phyloP scores from a whole-genome alignment of 1,139 yeast genomes.

The Yamadazyma jaroonii region DNA sequence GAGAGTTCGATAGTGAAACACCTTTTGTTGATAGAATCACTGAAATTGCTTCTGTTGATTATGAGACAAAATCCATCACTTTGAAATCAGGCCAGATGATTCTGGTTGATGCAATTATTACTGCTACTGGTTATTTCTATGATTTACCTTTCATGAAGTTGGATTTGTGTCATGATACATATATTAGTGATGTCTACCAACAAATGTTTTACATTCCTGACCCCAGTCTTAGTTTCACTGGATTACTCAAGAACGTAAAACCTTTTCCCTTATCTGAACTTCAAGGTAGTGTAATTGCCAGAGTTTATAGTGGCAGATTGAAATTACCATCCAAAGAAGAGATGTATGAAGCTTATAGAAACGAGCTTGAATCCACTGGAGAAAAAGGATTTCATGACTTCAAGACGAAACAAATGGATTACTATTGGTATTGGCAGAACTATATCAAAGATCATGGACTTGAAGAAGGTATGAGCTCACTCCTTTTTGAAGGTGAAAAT shows the following conservation, averaged over 20 bases:
- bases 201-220: conserved; percentile 45
- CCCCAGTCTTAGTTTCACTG: conserved; percentile 38
- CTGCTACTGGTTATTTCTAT: conserved; percentile 49
- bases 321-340: conserved; percentile 29
- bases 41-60: conserved; percentile 27
- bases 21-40: conserved; percentile 19
- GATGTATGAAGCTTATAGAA: conserved; percentile 23
- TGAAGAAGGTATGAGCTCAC: conserved; percentile 5
- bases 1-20: conserved; percentile 6
- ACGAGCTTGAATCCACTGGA: conserved; percentile 16
- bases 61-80: conserved; percentile 20
- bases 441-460: conserved; percentile 2
- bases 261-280: conserved; percentile 49
- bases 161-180: conserved; percentile 5
- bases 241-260: conserved; percentile 35
- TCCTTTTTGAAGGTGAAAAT: conserved; percentile 11
- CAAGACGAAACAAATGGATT: conserved; percentile 25
- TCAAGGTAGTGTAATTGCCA: conserved; percentile 41
- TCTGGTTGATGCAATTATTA: conserved; percentile 36
- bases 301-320: conserved; percentile 39
- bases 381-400: conserved; percentile 27
- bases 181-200: conserved; percentile 30
- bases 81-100: conserved; percentile 20
- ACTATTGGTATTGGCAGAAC: conserved; percentile 21
- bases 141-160: conserved; percentile 34